Percentiles rank a stretch among this genome's conserved stretches.
Evolutionary conservation across 345 rosid genomes (phyloP).

Genomic region (Durio zibethinus): DNA sequence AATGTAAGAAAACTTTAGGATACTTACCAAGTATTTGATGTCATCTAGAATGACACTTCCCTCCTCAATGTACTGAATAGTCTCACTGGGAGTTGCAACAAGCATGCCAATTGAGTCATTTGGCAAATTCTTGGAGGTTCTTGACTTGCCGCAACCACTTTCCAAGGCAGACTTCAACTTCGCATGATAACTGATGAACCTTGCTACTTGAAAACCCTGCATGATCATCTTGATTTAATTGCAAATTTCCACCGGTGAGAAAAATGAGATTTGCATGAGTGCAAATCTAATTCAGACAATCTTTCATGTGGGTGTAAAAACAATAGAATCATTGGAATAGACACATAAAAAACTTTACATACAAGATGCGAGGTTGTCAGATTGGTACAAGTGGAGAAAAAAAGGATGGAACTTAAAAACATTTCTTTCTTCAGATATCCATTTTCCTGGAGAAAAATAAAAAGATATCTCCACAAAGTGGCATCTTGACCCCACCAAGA

Average conservation of each 20-base stretch:
- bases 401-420: neutral
- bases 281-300: neutral
- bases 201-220: conserved; percentile 52
- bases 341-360: neutral
- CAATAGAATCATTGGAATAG: neutral
- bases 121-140: conserved; percentile 43
- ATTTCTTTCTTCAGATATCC: neutral
- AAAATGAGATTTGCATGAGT: neutral
- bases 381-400: neutral
- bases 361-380: neutral
- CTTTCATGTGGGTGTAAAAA: neutral
- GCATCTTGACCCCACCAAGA: neutral
- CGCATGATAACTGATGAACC: conserved; percentile 53
- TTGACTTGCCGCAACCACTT: conserved; percentile 44
- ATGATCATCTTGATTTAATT: conserved; percentile 4
- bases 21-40: conserved; percentile 42
- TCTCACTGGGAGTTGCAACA: conserved; percentile 30
- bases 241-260: neutral
- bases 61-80: conserved; percentile 28
- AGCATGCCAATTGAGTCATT: conserved; percentile 54
- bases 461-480: neutral
- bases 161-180: conserved; percentile 46
- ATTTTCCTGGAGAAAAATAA: neutral
- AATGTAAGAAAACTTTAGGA: neutral
- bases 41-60: conserved; percentile 18